Conservation (phyloP, 1,284 basidiomycete species). For the Polyporus tsugae region DNA sequence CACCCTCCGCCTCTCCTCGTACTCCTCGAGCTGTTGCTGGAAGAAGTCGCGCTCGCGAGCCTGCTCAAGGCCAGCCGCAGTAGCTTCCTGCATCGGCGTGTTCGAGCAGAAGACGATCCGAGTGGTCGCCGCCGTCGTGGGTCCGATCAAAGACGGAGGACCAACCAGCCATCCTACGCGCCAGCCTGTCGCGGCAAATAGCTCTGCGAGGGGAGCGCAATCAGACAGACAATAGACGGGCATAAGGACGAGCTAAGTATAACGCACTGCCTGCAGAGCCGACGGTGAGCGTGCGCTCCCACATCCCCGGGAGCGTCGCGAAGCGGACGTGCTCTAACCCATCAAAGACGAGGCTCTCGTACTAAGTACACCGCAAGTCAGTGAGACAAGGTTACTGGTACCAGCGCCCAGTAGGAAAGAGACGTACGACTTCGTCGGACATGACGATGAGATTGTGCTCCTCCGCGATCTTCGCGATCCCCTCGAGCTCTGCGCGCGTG, state of each 20-base stretch:
- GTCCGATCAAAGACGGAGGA: slow-evolving; percentile 81
- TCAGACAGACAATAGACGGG: neutral
- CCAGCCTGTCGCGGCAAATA: slow-evolving; percentile 98
- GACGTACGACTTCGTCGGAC: slow-evolving; percentile 91
- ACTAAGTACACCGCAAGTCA: slow-evolving; percentile 54
- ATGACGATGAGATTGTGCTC: slow-evolving; percentile 94
- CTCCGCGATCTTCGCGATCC: slow-evolving; percentile 88
- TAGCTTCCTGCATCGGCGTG: slow-evolving; percentile 91
- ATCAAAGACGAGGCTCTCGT: slow-evolving; percentile 93
- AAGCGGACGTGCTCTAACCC: slow-evolving; percentile 89
- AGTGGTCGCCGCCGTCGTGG: slow-evolving; percentile 90
- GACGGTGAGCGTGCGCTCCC: slow-evolving; percentile 90
- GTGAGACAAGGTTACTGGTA: neutral
- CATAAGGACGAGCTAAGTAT: neutral
- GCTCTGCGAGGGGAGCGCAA: slow-evolving; percentile 58
- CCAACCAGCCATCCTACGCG: slow-evolving; percentile 96
- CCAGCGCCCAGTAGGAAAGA: neutral
- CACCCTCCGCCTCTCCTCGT: slow-evolving; percentile 81
- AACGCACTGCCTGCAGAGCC: slow-evolving; percentile 78
- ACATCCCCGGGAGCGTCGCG: slow-evolving; percentile 95
- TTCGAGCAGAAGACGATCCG: slow-evolving; percentile 96
- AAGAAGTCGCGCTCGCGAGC: slow-evolving; percentile 83
- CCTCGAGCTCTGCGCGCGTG: slow-evolving; percentile 80
- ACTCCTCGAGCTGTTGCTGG: slow-evolving; percentile 79
- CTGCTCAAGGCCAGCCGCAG: slow-evolving; percentile 85